Percentiles rank a stretch among this genome's conserved stretches.
These are phyloP conservation scores for Termitomyces sp. DNA, from an alignment of 768 basidiomycete genomes.

Conservation along the genomic window DNA sequence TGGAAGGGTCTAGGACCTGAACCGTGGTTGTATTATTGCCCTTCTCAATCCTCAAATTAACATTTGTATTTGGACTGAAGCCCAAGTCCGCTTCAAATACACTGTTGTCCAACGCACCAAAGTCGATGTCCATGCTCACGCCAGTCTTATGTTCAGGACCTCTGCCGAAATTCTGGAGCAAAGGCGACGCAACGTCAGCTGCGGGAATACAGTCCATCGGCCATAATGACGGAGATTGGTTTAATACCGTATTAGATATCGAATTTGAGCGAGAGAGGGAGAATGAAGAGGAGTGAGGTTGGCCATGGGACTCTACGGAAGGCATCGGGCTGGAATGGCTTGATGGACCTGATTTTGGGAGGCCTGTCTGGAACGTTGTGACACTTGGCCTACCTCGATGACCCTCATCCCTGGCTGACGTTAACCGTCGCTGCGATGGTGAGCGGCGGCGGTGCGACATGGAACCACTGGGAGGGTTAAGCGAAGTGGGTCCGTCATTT, in stretches of 20 bases:
- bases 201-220: conserved; percentile 2
- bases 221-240: conserved; percentile 5
- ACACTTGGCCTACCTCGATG: conserved; percentile 1
- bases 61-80: background rate
- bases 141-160: background rate
- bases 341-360: background rate
- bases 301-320: conserved; percentile 3
- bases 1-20: conserved; percentile 21
- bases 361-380: background rate
- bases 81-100: background rate
- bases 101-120: background rate
- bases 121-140: conserved; percentile 8
- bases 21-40: conserved; percentile 8
- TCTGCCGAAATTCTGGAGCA: conserved; percentile 1
- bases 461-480: background rate
- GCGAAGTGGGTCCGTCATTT: background rate
- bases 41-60: background rate
- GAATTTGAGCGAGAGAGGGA: conserved; percentile 4
- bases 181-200: background rate
- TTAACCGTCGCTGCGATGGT: conserved; percentile 5
- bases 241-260: background rate
- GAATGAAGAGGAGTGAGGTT: conserved; percentile 10
- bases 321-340: conserved; percentile 5
- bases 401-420: conserved; percentile 1
- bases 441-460: conserved; percentile 8